Conservation (phyloP, 106 monocot genomes). For the Iris macrosiphon region DNA sequence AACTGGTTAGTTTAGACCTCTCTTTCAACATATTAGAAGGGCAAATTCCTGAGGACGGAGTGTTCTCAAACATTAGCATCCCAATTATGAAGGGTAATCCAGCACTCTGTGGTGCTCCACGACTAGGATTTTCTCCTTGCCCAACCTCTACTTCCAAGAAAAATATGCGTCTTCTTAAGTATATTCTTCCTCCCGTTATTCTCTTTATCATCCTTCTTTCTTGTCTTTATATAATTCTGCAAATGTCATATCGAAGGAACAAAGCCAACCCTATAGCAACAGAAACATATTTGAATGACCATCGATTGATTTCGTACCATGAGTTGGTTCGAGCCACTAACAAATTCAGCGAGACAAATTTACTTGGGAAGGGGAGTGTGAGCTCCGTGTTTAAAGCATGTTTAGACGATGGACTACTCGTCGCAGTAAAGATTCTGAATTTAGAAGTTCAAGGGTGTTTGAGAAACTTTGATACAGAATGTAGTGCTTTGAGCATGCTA, state of each 20-base stretch:
- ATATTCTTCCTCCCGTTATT: neutral
- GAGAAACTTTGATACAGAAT: constrained; percentile 18
- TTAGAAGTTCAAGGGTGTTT: constrained; percentile 2
- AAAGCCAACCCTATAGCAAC: neutral
- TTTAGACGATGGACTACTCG: constrained; percentile 4
- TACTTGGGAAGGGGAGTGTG: constrained; percentile 13
- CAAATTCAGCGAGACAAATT: constrained; percentile 19
- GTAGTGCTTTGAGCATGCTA: constrained; percentile 6
- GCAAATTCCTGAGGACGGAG: constrained; percentile 9
- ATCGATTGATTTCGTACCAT: constrained; percentile 12
- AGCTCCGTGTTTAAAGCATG: constrained; percentile 11
- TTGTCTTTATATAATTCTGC: neutral
- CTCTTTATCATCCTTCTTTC: neutral
- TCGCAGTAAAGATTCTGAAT: constrained; percentile 18
- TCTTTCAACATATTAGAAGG: constrained; percentile 25
- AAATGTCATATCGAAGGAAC: neutral
- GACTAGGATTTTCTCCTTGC: constrained; percentile 9
- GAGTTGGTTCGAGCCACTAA: constrained; percentile 16
- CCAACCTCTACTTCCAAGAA: neutral
- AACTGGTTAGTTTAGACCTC: constrained; percentile 4
- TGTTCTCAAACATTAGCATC: constrained; percentile 8
- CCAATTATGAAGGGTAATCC: constrained; percentile 14
- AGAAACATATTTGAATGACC: neutral
- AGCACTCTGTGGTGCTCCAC: constrained; percentile 12
- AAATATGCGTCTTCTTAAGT: neutral